Evolutionary conservation across 78 protist genomes (phyloP).

Genomic region (Monosiga brevicollis): DNA sequence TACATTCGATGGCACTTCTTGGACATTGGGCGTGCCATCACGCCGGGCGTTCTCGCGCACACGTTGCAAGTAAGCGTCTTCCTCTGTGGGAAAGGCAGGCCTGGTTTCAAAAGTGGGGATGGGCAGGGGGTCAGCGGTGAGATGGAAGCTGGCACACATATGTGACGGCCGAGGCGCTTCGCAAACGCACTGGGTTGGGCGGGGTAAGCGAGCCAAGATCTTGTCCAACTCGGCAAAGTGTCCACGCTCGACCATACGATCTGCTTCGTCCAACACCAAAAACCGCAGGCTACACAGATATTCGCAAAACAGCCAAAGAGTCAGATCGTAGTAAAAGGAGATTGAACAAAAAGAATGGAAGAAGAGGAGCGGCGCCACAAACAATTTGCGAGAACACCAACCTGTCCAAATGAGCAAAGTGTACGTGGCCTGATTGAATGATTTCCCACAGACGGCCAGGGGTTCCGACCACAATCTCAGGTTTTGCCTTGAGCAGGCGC

Average conservation of each 20-base stretch:
- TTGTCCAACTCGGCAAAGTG: conserved; percentile 33
- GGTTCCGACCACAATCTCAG: conserved; percentile 56
- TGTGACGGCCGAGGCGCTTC: not conserved
- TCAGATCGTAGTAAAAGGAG: too few relatives aligned
- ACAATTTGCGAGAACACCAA: not conserved
- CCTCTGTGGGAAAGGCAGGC: too few relatives aligned
- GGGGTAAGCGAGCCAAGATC: conserved; percentile 15
- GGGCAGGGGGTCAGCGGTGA: not conserved
- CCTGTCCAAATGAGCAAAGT: not conserved
- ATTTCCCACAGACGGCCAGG: conserved; percentile 60
- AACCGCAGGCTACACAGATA: conserved; percentile 6
- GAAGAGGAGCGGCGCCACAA: not conserved
- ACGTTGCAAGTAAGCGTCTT: too few relatives aligned
- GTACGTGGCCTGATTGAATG: not conserved
- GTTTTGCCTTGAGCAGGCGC: conserved; percentile 27
- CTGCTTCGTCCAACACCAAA: conserved; percentile 67
- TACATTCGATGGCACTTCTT: too few relatives aligned
- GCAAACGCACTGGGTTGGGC: not conserved
- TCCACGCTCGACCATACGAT: conserved; percentile 36
- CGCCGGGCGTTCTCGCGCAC: too few relatives aligned
- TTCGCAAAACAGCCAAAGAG: too few relatives aligned
- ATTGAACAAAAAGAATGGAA: too few relatives aligned
- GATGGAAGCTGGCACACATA: not conserved
- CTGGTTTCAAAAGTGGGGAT: not conserved
- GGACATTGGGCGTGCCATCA: too few relatives aligned